phyloP scores from a whole-genome alignment of 306 rosid species.

The Vigna nakashimae region DNA sequence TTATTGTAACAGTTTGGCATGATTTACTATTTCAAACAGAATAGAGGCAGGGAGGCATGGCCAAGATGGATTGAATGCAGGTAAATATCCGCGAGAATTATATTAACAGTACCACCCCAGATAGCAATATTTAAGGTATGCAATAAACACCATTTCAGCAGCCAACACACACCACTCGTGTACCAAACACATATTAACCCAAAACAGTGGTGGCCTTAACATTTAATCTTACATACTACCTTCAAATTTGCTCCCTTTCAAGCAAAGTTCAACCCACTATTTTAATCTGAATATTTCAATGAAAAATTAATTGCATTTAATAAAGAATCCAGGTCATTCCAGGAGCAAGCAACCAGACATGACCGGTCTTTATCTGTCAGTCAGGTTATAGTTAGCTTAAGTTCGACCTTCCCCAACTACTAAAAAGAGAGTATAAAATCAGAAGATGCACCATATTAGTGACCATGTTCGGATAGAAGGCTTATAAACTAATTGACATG shows the following conservation, averaged over 20 bases:
- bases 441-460: not conserved
- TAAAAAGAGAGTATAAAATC: not conserved
- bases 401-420: not conserved
- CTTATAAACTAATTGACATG: not conserved
- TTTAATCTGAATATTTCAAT: not conserved
- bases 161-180: too few species aligned
- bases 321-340: constrained; percentile 8
- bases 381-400: constrained; percentile 12
- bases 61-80: too few species aligned
- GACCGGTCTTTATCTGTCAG: constrained; percentile 1
- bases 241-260: constrained; percentile 24
- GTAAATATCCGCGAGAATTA: too few species aligned
- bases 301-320: not conserved
- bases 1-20: too few species aligned
- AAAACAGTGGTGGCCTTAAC: too few species aligned
- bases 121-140: too few species aligned
- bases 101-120: too few species aligned
- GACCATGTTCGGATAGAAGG: not conserved
- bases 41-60: too few species aligned
- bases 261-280: constrained; percentile 22
- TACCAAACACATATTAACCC: too few species aligned
- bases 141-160: too few species aligned
- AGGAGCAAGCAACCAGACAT: constrained; percentile 15
- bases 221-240: not conserved
- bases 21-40: too few species aligned